Conservation (phyloP, 345 rosid genomes). For the Zanthoxylum bungeanum region DNA sequence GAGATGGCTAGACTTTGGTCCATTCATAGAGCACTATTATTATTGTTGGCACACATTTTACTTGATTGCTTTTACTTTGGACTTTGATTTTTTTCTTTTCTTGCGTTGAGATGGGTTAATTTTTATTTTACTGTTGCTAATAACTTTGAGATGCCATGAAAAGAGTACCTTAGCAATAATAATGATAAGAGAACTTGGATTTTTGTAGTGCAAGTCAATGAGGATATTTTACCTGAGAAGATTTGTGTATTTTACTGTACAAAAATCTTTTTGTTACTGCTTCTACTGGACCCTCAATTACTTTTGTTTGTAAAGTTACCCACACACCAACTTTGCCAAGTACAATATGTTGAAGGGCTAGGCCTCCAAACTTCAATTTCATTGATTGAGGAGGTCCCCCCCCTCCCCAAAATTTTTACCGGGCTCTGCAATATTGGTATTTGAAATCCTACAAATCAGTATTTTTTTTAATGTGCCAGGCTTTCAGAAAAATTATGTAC, state of each 20-base stretch:
- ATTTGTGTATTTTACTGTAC: not conserved
- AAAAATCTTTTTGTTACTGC: conserved; percentile 11
- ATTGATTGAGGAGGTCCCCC: not conserved
- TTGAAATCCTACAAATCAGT: not conserved
- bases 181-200: not conserved
- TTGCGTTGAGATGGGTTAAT: too few relatives aligned
- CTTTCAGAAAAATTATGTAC: not conserved
- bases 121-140: not conserved
- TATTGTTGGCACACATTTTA: not conserved
- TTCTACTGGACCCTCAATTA: not conserved
- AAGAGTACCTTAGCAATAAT: not conserved
- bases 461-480: not conserved
- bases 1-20: not conserved
- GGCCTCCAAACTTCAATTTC: not conserved
- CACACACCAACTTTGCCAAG: not conserved
- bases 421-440: not conserved
- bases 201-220: not conserved
- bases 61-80: not conserved
- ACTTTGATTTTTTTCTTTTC: not conserved
- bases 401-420: not conserved
- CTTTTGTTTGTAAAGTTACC: conserved; percentile 4
- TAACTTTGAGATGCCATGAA: not conserved
- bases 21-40: not conserved
- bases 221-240: not conserved
- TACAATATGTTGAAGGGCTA: not conserved